Conservation (phyloP, 2,329 filamentous ascomycete species). For the Leptographium lundbergii region DNA sequence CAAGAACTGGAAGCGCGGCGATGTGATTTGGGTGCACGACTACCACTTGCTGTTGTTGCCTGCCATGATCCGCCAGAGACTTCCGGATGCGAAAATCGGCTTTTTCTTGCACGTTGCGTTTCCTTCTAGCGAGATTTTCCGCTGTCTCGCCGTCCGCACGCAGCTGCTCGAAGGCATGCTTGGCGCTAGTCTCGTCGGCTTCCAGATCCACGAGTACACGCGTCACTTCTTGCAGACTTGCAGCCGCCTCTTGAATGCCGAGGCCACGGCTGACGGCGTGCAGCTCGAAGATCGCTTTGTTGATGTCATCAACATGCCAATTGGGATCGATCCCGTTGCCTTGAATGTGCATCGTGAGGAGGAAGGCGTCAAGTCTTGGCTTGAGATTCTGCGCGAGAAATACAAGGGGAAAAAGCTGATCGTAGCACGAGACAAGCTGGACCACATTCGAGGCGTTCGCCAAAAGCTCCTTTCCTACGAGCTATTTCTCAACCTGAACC, state of each 20-base stretch:
- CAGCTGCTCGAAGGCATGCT: slow-evolving; percentile 86
- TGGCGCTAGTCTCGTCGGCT: slow-evolving; percentile 82
- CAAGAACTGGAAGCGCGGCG: slow-evolving; percentile 84
- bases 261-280: slow-evolving; percentile 77
- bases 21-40: slow-evolving; percentile 90
- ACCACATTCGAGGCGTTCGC: slow-evolving; percentile 80
- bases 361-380: slow-evolving; percentile 63
- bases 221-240: slow-evolving; percentile 94
- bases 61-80: slow-evolving; percentile 75
- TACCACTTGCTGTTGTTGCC: slow-evolving; percentile 88
- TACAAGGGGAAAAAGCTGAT: slow-evolving; percentile 86
- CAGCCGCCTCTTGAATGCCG: slow-evolving; percentile 79
- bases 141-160: slow-evolving; percentile 76
- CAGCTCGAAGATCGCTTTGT: slow-evolving; percentile 90
- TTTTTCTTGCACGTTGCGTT: slow-evolving; percentile 95
- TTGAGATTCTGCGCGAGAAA: slow-evolving; percentile 65
- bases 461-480: slow-evolving; percentile 91
- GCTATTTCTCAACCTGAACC: slow-evolving; percentile 86
- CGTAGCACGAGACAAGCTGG: slow-evolving; percentile 86
- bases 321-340: slow-evolving; percentile 78
- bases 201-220: slow-evolving; percentile 87
- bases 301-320: slow-evolving; percentile 72
- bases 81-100: slow-evolving; percentile 87
- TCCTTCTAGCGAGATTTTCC: slow-evolving; percentile 90
- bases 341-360: slow-evolving; percentile 60